phyloP scores from a whole-genome alignment of 2,329 filamentous ascomycete species.

The Pyricularia pennisetigena region DNA sequence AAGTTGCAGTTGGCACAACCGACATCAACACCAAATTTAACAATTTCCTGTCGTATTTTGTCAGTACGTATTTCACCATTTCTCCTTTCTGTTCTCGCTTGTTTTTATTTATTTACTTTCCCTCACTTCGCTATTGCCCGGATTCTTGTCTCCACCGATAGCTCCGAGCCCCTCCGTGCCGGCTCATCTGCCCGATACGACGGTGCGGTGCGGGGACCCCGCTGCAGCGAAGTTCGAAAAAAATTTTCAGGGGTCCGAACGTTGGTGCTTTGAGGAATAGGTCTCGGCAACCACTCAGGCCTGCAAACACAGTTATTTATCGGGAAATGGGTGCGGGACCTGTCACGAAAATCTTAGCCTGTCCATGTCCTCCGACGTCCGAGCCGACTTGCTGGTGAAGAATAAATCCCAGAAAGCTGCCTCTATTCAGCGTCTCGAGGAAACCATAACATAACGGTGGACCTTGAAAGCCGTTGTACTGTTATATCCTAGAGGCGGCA shows the following conservation, averaged over 20 bases:
- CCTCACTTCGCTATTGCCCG: not conserved
- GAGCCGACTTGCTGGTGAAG: not conserved
- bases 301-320: not conserved
- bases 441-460: not conserved
- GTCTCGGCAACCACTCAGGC: not conserved
- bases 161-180: not conserved
- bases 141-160: conserved; percentile 7
- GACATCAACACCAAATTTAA: not conserved
- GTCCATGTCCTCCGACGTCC: not conserved
- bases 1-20: not conserved
- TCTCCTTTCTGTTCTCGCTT: not conserved
- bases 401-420: not conserved
- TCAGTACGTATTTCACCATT: no score
- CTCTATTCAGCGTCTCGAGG: not conserved
- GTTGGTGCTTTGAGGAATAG: not conserved
- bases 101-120: not conserved
- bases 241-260: not conserved
- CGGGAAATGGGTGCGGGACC: not conserved
- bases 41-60: no score
- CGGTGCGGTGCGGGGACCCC: not conserved
- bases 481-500: not conserved
- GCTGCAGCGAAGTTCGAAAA: not conserved
- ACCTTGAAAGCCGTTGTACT: not conserved
- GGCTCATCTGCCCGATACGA: not conserved
- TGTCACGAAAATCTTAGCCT: not conserved